phyloP scores from a whole-genome alignment of 352 stramenopile species.

The Thalassiosira gravida region DNA sequence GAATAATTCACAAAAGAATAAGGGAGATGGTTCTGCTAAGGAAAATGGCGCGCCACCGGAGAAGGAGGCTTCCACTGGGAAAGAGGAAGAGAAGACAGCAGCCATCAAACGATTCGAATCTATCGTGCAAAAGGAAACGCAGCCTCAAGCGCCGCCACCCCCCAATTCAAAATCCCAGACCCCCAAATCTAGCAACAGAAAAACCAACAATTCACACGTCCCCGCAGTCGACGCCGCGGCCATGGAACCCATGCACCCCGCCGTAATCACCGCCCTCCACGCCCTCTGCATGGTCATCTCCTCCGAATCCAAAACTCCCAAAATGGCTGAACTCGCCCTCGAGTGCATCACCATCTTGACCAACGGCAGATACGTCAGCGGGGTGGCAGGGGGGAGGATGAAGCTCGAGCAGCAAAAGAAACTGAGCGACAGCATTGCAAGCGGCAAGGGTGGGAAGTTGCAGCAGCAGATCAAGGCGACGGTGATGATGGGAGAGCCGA shows the following conservation, averaged over 20 bases:
- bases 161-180: conserved; percentile 4
- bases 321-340: conserved; percentile 73
- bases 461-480: not conserved
- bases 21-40: not conserved
- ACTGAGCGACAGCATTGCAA: conserved; percentile 32
- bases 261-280: conserved; percentile 67
- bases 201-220: not conserved
- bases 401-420: conserved; percentile 58
- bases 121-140: conserved; percentile 42
- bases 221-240: conserved; percentile 58
- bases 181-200: not conserved
- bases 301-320: conserved; percentile 70
- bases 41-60: not conserved
- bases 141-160: conserved; percentile 14
- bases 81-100: conserved; percentile 32
- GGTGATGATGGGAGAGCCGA: not conserved
- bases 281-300: conserved; percentile 68
- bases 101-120: conserved; percentile 41
- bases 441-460: not conserved
- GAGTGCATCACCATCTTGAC: conserved; percentile 72
- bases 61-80: not conserved
- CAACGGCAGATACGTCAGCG: conserved; percentile 73
- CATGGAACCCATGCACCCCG: conserved; percentile 72
- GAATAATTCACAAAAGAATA: not conserved
- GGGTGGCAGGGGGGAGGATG: conserved; percentile 67